Evolutionary conservation across 495 filamentous ascomycete genomes (phyloP).

Genomic region (Hypomontagnella submonticulosa): DNA sequence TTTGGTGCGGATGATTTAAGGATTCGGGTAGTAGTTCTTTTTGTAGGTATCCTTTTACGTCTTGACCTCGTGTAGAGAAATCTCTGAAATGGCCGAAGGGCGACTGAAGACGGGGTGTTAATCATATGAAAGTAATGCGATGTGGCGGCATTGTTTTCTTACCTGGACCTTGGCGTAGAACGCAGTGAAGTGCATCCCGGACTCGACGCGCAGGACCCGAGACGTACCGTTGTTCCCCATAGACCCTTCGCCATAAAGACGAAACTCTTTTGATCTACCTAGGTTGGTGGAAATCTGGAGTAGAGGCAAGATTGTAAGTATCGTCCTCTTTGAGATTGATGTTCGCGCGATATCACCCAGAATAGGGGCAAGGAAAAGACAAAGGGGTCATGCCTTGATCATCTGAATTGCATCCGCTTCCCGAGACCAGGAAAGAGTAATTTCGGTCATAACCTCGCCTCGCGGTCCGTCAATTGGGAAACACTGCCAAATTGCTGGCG

Average conservation of each 20-base stretch:
- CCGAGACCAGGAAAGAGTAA: background rate
- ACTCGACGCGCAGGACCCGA: background rate
- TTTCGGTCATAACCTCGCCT: conserved; percentile 10
- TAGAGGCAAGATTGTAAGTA: background rate
- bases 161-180: conserved; percentile 15
- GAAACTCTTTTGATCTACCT: conserved; percentile 8
- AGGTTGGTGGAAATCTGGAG: conserved; percentile 19
- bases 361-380: background rate
- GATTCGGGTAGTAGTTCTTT: background rate
- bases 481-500: conserved; percentile 1
- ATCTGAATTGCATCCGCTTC: background rate
- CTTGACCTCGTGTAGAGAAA: conserved; percentile 5
- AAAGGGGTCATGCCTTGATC: conserved; percentile 7
- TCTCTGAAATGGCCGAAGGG: conserved; percentile 11
- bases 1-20: conserved; percentile 1
- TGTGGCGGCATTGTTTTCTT: background rate
- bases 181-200: conserved; percentile 2
- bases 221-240: background rate
- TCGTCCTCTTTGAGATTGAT: background rate
- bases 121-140: background rate
- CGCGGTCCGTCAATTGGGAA: conserved; percentile 8
- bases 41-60: background rate
- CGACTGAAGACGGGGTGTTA: background rate
- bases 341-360: background rate
- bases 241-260: conserved; percentile 11